Conservation (phyloP, 1,284 basidiomycete species). For the Hymenochaete sp. region DNA sequence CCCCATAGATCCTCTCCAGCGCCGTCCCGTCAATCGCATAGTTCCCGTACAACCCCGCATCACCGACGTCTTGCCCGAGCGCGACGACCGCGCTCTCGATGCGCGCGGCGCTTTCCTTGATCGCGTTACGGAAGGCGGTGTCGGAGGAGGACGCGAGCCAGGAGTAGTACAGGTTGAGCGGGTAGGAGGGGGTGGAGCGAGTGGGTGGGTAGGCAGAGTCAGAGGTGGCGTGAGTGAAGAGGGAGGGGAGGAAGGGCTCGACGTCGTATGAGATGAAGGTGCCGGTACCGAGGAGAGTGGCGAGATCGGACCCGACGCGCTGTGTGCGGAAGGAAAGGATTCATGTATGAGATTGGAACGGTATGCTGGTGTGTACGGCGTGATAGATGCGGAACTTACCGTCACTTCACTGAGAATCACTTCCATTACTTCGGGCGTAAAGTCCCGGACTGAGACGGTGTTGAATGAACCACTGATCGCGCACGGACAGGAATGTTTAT, state of each 20-base stretch:
- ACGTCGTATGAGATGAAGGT: conserved; percentile 42
- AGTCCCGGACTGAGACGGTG: conserved; percentile 37
- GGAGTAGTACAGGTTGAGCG: conserved; percentile 40
- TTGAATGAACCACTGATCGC: conserved; percentile 38
- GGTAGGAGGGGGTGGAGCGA: conserved; percentile 32
- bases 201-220: conserved; percentile 24
- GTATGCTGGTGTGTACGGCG: no score
- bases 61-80: conserved; percentile 35
- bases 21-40: conserved; percentile 44
- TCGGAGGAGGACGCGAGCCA: conserved; percentile 34
- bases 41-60: conserved; percentile 41
- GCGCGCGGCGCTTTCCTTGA: conserved; percentile 30
- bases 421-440: conserved; percentile 34
- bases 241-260: conserved; percentile 44
- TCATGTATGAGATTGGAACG: no score
- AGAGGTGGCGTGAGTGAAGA: conserved; percentile 35
- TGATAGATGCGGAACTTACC: conserved; percentile 28
- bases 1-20: conserved; percentile 33
- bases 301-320: conserved; percentile 31
- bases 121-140: conserved; percentile 30
- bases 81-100: conserved; percentile 32
- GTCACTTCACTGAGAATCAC: conserved; percentile 42
- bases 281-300: conserved; percentile 23
- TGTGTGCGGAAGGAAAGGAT: conserved; percentile 11
- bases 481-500: background rate